Base-by-base conservation (phyloP, 805 yeast species). In the Wickerhamomyces ciferrii region DNA sequence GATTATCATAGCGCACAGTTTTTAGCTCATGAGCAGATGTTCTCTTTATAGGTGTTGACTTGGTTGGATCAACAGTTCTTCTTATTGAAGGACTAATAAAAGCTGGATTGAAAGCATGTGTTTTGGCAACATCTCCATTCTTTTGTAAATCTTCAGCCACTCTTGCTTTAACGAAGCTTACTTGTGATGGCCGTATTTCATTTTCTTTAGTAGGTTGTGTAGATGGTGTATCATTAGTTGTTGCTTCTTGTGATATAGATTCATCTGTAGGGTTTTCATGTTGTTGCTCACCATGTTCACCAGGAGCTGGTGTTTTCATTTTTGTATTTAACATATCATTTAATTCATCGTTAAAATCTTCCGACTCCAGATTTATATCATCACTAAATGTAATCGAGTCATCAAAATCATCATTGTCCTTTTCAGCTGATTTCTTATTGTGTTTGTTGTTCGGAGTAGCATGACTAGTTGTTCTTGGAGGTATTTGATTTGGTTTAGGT, bases 61-160 rank as follows among this genome's bases (percentile, higher is more conserved):
- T 81, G 1, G 75, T 71, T 41, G 84, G 92, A 60, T 86, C 90
- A 14, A 84, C 69, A 0, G 84, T 81, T 45, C 80, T 76, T 51
- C 71, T 75, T 14, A 74, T 76, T 6, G 78, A 78, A 39, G 76
- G 79, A 44, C 75, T 77, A 58, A 80, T 77, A 51, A 73, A 78
- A 43, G 74, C 78, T 0, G 86, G 80, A 42, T 83, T 74, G 53
- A 73, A 80, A n/a, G 74, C 61, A 43, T 70, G 64, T 2, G 68
- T 70, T 4, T 63, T 62, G 4, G 70, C 57, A 13, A 71, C 58
- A 15, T 44, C 23, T 1, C 71, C 63, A 45, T 72, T 72, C 23
- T 69, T 68, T 50, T 76, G 83, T 9, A 84, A 62, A 10, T 74
- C 66, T 32, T 76, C 77, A 0, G 90, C 90, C 10, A 76, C 78